Base-by-base conservation (phyloP, 2,329 filamentous ascomycete genomes). In the Monilinia fructigena region DNA sequence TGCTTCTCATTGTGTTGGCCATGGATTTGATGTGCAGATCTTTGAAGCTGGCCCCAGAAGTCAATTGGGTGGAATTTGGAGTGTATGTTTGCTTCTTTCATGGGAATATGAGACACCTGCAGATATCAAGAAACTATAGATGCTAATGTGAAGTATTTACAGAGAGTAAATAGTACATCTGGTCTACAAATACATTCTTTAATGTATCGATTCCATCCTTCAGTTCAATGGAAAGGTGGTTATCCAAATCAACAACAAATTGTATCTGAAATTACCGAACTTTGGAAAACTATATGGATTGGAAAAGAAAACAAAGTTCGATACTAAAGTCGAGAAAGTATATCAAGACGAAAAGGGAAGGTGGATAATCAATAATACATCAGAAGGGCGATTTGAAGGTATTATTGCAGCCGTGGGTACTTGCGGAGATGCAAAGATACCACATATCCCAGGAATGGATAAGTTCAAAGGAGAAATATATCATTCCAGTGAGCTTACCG, bases 151-250 rank as follows among this genome's bases (percentile, higher is more conserved):
- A 55, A 2, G 1, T 4, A 2, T 31, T 18, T 4, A 6, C 67
- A 91, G 87, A 84, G 85, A 77, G 90, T 95, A 52, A 94, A 95
- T 79, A 90, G 90, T 62, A 93, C 90, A 0, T 93, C 90, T 0
- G 86, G 90, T 20, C 83, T 96, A 0, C 91, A 95, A 74, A 93
- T 96, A 28, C 91, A 96, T 76, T 91, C 88, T 26, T 77, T 93
- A 67, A 95, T 95, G 91, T 96, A 94, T 77, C 86, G 92, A 28
- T 96, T 96, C 76, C 90, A 94, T 71, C 92, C 92, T 0, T 90
- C 89, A 0, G 86, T 96, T 1, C 82, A 85, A 68, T 96, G 90
- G 87, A 80, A 85, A 45, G 80, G 82, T 40, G 90, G 90, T n/a
- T 96, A 96, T 74, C 92, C 92, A 0, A 83, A 88, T 68, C 87